These are phyloP conservation scores for Mycena vitilis DNA, from an alignment of 768 basidiomycete species.

Conservation along the genomic window DNA sequence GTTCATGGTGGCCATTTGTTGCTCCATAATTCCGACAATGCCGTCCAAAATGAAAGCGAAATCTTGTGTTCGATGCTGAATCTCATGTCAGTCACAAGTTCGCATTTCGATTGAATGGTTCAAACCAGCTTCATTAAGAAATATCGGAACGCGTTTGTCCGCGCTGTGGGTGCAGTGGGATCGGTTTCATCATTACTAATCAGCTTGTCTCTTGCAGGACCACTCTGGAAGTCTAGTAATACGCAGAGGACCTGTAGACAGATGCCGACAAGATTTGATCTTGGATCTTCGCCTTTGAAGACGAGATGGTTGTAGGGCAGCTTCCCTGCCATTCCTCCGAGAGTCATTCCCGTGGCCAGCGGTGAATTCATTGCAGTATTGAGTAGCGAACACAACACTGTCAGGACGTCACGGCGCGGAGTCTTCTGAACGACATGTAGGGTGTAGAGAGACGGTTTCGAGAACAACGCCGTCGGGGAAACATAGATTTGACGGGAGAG, in stretches of 20 bases:
- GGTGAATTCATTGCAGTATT: slow-evolving; percentile 89
- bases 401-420: slow-evolving; percentile 86
- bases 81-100: slow-evolving; percentile 27
- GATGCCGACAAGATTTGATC: slow-evolving; percentile 76
- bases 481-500: slow-evolving; percentile 93
- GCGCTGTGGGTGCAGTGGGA: slow-evolving; percentile 62
- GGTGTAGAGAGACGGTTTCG: slow-evolving; percentile 80
- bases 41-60: slow-evolving; percentile 88
- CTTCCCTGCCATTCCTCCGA: slow-evolving; percentile 79
- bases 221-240: slow-evolving; percentile 85
- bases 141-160: slow-evolving; percentile 91
- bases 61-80: slow-evolving; percentile 89
- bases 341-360: slow-evolving; percentile 59
- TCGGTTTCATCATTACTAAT: slow-evolving; percentile 56
- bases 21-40: slow-evolving; percentile 71
- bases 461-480: slow-evolving; percentile 74
- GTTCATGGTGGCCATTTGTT: slow-evolving; percentile 79
- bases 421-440: slow-evolving; percentile 82
- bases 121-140: slow-evolving; percentile 88
- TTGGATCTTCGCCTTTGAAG: slow-evolving; percentile 88
- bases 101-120: slow-evolving; percentile 17
- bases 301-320: slow-evolving; percentile 92
- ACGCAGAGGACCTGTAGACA: slow-evolving; percentile 84
- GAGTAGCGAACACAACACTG: slow-evolving; percentile 90
- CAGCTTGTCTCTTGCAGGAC: slow-evolving; percentile 68